A percentile compares a stretch with the other conserved stretches of the same genome.
phyloP scores from a whole-genome alignment of 306 rosid species.

The Spatholobus suberectus region DNA sequence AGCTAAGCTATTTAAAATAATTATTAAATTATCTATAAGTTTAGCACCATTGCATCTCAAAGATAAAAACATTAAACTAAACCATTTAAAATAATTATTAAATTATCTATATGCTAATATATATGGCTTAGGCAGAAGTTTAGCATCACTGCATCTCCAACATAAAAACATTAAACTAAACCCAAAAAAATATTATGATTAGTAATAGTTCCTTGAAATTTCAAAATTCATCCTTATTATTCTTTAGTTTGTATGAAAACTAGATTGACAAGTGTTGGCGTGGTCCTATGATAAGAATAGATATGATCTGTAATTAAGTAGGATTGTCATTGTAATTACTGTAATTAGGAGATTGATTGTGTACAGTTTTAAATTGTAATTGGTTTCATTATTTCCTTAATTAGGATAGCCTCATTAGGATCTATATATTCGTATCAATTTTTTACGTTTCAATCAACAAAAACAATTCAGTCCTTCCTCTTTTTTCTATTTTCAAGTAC shows the following conservation, averaged over 20 bases:
- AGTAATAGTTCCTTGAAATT: not conserved
- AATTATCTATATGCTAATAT: not conserved
- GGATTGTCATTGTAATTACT: not conserved
- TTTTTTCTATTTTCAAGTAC: not conserved
- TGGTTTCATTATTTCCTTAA: not conserved
- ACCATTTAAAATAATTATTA: constrained; percentile 7
- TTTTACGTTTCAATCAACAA: not conserved
- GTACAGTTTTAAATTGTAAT: not conserved
- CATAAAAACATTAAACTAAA: not conserved
- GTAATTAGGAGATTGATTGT: not conserved
- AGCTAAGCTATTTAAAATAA: constrained; percentile 12
- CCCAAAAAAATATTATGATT: not conserved
- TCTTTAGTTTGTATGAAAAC: constrained; percentile 13
- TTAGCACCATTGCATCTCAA: constrained; percentile 21
- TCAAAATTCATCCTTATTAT: not conserved
- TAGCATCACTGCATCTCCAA: constrained; percentile 22
- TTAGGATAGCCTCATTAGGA: not conserved
- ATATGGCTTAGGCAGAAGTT: not conserved
- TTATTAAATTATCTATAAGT: constrained; percentile 17
- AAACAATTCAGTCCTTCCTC: not conserved
- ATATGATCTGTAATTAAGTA: not conserved
- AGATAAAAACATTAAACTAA: constrained; percentile 3
- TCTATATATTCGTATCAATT: not conserved
- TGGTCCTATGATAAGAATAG: not conserved
- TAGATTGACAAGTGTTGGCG: not conserved